Evolutionary conservation across 768 basidiomycete species (phyloP).

Genomic region (Candolleomyces aberdarensis): DNA sequence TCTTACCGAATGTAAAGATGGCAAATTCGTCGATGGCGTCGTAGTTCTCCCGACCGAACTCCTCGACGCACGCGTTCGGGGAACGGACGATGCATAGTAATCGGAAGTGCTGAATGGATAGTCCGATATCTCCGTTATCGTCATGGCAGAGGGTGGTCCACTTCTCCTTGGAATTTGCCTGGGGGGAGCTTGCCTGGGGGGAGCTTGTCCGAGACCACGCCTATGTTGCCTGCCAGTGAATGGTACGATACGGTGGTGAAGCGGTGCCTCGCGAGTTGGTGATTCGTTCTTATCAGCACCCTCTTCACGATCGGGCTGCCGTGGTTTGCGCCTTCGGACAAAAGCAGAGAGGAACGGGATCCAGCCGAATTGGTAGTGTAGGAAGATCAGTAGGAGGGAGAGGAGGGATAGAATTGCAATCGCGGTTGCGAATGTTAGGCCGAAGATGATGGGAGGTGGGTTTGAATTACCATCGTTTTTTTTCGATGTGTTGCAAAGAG

Average conservation of each 20-base stretch:
- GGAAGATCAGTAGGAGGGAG: not conserved
- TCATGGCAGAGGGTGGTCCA: not conserved
- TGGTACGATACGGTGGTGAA: not conserved
- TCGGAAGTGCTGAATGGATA: constrained; percentile 3
- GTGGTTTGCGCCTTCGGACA: not conserved
- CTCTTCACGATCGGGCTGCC: not conserved
- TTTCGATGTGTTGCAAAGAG: not conserved
- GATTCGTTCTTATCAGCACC: too few species aligned
- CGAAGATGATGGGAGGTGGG: not conserved
- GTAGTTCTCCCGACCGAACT: too few species aligned
- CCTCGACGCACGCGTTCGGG: too few species aligned
- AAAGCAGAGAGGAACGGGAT: not conserved
- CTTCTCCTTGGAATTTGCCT: not conserved
- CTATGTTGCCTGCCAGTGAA: not conserved
- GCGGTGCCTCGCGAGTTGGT: not conserved
- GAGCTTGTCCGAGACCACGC: not conserved
- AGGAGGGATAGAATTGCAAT: constrained; percentile 1
- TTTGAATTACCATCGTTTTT: not conserved
- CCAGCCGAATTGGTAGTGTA: not conserved
- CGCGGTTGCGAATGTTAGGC: not conserved
- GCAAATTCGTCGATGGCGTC: too few species aligned
- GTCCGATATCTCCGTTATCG: constrained; percentile 2
- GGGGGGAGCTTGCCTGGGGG: not conserved
- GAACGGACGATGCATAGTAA: not conserved
- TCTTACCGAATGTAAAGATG: too few species aligned